phyloP scores from a whole-genome alignment of 2,329 filamentous ascomycete species.

The Diaporthe caulivora region DNA sequence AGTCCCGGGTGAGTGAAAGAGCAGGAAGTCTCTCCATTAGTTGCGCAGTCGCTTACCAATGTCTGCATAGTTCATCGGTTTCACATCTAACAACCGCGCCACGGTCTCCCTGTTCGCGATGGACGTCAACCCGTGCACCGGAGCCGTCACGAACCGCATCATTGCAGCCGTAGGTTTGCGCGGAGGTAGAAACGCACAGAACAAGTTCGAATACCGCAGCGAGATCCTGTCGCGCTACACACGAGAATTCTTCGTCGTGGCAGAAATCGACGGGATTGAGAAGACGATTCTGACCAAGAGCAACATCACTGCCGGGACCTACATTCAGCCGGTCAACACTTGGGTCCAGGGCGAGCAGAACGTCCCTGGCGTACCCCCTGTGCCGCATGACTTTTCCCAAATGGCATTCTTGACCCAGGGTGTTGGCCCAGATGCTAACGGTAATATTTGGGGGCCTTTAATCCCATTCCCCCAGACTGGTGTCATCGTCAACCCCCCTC shows the following conservation, averaged over 20 bases:
- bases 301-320: slow-evolving; percentile 50
- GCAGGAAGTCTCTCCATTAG: too few relatives aligned
- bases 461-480: slow-evolving; percentile 54
- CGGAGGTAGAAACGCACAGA: slow-evolving; percentile 50
- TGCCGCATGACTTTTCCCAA: slow-evolving; percentile 51
- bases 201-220: slow-evolving; percentile 52
- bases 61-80: slow-evolving; percentile 48
- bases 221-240: slow-evolving; percentile 50
- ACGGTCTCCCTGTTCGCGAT: slow-evolving; percentile 51
- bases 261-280: slow-evolving; percentile 50
- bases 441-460: slow-evolving; percentile 53
- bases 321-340: slow-evolving; percentile 51
- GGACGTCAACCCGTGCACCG: slow-evolving; percentile 54
- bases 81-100: slow-evolving; percentile 49
- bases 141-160: slow-evolving; percentile 49
- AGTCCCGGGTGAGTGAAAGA: slow-evolving; percentile 45
- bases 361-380: slow-evolving; percentile 50
- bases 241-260: slow-evolving; percentile 50
- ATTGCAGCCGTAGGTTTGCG: slow-evolving; percentile 49
- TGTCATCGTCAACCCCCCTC: slow-evolving; percentile 43
- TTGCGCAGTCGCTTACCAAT: not conserved
- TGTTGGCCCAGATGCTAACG: slow-evolving; percentile 50
- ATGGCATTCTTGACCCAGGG: slow-evolving; percentile 52
- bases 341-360: slow-evolving; percentile 54
- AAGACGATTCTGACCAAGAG: slow-evolving; percentile 50